phyloP scores from a whole-genome alignment of 2,329 filamentous ascomycete species.

The Sclerotinia nivalis region DNA sequence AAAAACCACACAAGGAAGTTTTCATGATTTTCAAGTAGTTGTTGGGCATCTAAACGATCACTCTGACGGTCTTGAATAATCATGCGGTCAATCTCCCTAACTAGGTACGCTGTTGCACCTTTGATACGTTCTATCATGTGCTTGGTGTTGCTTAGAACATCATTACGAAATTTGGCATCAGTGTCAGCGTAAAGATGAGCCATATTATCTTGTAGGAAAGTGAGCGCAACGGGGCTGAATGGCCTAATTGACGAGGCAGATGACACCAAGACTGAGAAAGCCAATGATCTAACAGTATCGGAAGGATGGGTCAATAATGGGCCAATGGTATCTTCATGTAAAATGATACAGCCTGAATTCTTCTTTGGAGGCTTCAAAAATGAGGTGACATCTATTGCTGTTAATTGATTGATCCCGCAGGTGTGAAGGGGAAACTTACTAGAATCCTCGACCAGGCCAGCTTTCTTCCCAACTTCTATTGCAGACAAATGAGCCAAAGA shows the following conservation, averaged over 20 bases:
- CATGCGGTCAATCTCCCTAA: constrained; percentile 42
- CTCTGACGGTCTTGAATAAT: constrained; percentile 11
- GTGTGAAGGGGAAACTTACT: constrained; percentile 44
- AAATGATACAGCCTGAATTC: constrained; percentile 38
- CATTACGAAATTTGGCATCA: constrained; percentile 82
- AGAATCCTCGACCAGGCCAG: constrained; percentile 68
- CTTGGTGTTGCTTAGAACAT: constrained; percentile 72
- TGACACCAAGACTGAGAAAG: constrained; percentile 75
- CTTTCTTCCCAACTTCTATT: constrained; percentile 70
- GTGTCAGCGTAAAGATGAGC: constrained; percentile 76
- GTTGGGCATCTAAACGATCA: constrained; percentile 20
- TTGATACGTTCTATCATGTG: constrained; percentile 76
- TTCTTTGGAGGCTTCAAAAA: constrained; percentile 45
- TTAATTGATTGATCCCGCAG: constrained; percentile 22
- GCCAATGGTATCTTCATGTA: constrained; percentile 51
- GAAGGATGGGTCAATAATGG: constrained; percentile 57
- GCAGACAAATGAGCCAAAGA: constrained; percentile 64
- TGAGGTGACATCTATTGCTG: constrained; percentile 32
- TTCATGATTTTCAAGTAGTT: constrained; percentile 49
- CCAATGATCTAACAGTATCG: constrained; percentile 71
- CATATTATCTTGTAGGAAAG: constrained; percentile 64
- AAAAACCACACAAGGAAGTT: constrained; percentile 75
- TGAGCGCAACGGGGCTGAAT: constrained; percentile 62
- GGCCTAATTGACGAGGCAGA: constrained; percentile 74
- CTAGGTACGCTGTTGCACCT: constrained; percentile 61